Evolutionary conservation across 495 filamentous ascomycete species (phyloP).

Genomic region (Penicillium goetzii): DNA sequence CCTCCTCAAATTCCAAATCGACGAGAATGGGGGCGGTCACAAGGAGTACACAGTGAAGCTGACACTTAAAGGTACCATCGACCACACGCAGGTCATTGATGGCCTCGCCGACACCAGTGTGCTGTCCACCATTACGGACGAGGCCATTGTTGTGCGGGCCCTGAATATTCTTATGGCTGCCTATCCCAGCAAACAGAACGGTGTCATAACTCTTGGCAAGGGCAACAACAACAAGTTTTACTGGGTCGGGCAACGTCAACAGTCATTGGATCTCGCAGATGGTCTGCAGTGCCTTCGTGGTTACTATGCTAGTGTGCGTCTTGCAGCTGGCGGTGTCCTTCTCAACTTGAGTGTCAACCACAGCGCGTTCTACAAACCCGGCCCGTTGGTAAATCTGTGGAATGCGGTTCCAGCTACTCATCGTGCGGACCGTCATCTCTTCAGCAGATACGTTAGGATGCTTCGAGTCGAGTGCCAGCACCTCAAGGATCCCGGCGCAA

Average conservation of each 20-base stretch:
- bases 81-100: neutral
- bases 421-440: neutral
- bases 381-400: slow-evolving; percentile 32
- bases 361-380: slow-evolving; percentile 45
- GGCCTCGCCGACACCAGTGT: neutral
- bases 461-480: slow-evolving; percentile 21
- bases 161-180: slow-evolving; percentile 52
- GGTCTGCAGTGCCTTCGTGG: slow-evolving; percentile 52
- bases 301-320: slow-evolving; percentile 52
- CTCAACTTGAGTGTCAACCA: slow-evolving; percentile 54
- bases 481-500: neutral
- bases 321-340: slow-evolving; percentile 41
- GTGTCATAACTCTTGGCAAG: slow-evolving; percentile 18
- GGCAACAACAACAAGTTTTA: slow-evolving; percentile 29
- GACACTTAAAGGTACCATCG: neutral
- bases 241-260: slow-evolving; percentile 21
- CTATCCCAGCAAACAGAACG: slow-evolving; percentile 21
- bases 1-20: neutral
- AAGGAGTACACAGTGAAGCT: neutral
- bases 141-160: slow-evolving; percentile 37
- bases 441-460: slow-evolving; percentile 19
- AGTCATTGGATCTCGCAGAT: slow-evolving; percentile 29
- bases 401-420: slow-evolving; percentile 6
- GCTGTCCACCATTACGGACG: neutral
- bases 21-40: neutral